These are phyloP conservation scores for Amylocystis lapponica DNA, from an alignment of 768 basidiomycete genomes.

Conservation along the genomic window DNA sequence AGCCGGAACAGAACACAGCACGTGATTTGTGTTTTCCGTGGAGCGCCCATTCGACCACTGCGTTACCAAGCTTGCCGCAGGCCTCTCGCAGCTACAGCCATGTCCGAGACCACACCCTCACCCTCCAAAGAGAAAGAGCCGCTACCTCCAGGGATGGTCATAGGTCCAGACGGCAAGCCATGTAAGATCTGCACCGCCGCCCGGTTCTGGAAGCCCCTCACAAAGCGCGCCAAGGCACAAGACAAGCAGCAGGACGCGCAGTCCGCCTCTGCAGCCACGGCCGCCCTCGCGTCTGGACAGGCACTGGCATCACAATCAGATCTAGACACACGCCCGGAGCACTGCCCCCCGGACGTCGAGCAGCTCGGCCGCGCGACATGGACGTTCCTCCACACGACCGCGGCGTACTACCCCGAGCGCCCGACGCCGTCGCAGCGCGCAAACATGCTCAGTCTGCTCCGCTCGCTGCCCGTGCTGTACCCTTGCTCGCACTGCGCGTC, in stretches of 20 bases:
- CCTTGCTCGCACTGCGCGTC: constrained; percentile 83
- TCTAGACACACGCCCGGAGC: constrained; percentile 39
- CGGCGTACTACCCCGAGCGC: constrained; percentile 88
- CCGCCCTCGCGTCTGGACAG: constrained; percentile 27
- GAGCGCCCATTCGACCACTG: too few relatives aligned
- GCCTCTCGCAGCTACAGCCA: too few relatives aligned
- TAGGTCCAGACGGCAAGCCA: constrained; percentile 92
- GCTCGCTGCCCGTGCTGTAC: constrained; percentile 76
- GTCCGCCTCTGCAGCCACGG: constrained; percentile 30
- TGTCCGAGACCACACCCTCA: too few relatives aligned
- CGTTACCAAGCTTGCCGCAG: too few relatives aligned
- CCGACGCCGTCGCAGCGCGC: constrained; percentile 72
- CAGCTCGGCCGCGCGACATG: constrained; percentile 89
- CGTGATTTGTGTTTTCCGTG: too few relatives aligned
- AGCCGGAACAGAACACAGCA: too few relatives aligned
- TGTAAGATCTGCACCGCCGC: constrained; percentile 90
- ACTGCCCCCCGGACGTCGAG: constrained; percentile 90
- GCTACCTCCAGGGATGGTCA: constrained; percentile 78
- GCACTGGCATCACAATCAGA: constrained; percentile 19
- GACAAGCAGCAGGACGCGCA: constrained; percentile 14
- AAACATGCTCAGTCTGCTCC: constrained; percentile 79
- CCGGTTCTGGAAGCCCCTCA: constrained; percentile 54
- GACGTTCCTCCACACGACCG: constrained; percentile 94
- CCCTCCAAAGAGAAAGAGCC: constrained; percentile 7
- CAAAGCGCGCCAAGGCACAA: constrained; percentile 20